Percentiles rank a stretch among this genome's conserved stretches.
phyloP scores from a whole-genome alignment of 225 moss, liverwort and hornwort genomes.

The Straminergon stramineum region DNA sequence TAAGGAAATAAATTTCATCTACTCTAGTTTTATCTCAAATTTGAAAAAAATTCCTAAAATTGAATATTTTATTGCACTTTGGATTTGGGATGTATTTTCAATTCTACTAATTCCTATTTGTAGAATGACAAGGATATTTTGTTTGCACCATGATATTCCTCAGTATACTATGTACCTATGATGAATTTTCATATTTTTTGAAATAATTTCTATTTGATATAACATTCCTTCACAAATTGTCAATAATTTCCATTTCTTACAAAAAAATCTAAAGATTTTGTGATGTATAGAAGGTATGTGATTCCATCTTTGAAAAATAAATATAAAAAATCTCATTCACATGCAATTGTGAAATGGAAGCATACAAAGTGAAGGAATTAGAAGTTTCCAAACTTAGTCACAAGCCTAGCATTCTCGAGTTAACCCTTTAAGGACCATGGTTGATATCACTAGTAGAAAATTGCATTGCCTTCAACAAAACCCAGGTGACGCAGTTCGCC shows the following conservation, averaged over 20 bases:
- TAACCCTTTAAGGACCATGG: too few species aligned
- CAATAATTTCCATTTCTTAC: neutral
- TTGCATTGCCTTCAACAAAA: too few species aligned
- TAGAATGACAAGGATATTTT: neutral
- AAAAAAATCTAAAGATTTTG: too few species aligned
- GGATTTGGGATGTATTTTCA: too few species aligned
- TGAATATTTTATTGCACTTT: neutral
- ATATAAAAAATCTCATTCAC: neutral
- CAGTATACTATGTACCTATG: neutral
- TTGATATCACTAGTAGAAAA: too few species aligned
- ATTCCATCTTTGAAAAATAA: neutral
- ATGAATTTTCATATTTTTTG: neutral
- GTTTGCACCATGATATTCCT: neutral
- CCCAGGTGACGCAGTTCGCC: too few species aligned
- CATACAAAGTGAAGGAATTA: neutral
- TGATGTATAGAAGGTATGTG: neutral
- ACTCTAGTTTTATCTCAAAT: neutral
- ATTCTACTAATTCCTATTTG: neutral
- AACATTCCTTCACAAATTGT: neutral
- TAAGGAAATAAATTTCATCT: neutral
- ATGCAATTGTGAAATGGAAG: accelerated
- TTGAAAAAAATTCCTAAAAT: neutral
- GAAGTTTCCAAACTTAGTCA: neutral
- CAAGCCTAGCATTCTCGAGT: accelerated
- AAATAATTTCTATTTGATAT: neutral